phyloP scores from a whole-genome alignment of 352 stramenopile genomes.

The Phytopythium mirpurense region DNA sequence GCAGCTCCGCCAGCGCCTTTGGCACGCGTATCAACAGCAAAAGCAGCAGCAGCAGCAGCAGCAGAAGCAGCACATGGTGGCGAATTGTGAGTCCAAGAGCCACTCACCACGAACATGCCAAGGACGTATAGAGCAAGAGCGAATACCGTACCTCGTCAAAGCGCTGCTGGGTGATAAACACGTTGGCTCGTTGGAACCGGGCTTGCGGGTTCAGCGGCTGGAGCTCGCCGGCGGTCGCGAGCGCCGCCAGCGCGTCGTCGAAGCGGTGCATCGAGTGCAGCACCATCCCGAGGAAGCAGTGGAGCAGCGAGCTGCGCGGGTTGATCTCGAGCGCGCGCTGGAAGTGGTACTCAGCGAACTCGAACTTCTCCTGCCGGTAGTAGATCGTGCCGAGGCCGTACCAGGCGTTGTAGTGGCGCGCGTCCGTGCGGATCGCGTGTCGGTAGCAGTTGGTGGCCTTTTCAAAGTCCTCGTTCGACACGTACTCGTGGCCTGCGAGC shows the following conservation, averaged over 20 bases:
- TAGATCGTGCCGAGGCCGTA: constrained; percentile 94
- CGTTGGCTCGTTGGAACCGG: constrained; percentile 93
- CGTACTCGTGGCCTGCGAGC: constrained; percentile 96
- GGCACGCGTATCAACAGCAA: too few relatives aligned
- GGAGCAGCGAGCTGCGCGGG: constrained; percentile 90
- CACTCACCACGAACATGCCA: too few relatives aligned
- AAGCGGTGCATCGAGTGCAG: constrained; percentile 89
- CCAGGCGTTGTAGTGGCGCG: constrained; percentile 92
- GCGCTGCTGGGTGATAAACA: constrained; percentile 91
- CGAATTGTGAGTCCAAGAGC: too few relatives aligned
- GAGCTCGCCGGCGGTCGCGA: constrained; percentile 84
- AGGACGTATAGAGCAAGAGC: not conserved
- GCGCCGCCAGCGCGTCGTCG: constrained; percentile 88
- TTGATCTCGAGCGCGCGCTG: constrained; percentile 92
- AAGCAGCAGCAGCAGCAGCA: too few relatives aligned
- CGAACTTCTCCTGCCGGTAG: constrained; percentile 96
- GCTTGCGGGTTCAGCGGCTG: constrained; percentile 93
- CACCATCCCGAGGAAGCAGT: constrained; percentile 95
- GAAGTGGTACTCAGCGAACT: constrained; percentile 97
- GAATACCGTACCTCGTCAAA: constrained; percentile 84
- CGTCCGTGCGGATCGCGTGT: constrained; percentile 91
- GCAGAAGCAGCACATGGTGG: too few relatives aligned
- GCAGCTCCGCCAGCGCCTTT: constrained; percentile 87
- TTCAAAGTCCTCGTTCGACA: constrained; percentile 98
- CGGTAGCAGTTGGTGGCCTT: constrained; percentile 95